phyloP scores from a whole-genome alignment of 2,329 filamentous ascomycete genomes.

The Neurospora sp. region DNA sequence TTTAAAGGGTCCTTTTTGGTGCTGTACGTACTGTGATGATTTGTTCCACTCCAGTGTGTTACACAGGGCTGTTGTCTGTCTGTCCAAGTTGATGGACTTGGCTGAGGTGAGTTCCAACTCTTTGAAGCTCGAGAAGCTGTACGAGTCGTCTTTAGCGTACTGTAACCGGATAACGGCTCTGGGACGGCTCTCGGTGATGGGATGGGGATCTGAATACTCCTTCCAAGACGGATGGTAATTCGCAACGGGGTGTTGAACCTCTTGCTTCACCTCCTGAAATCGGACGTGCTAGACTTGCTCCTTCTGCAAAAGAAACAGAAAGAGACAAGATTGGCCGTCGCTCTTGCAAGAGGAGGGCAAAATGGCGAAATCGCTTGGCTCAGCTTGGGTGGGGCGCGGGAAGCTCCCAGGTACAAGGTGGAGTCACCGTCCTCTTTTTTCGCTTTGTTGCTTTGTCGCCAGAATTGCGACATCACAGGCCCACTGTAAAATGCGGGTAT shows the following conservation, averaged over 20 bases:
- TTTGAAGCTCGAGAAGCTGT: neutral
- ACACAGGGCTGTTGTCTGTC: neutral
- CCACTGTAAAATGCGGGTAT: constrained; percentile 12
- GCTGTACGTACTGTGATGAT: neutral
- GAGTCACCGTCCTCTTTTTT: neutral
- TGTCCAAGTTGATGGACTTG: neutral
- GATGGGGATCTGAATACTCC: neutral
- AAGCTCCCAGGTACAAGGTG: neutral
- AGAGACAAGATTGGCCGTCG: constrained; percentile 6
- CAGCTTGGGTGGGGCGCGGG: neutral
- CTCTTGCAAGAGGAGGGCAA: constrained; percentile 15
- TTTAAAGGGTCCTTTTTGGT: neutral
- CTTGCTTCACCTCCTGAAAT: neutral
- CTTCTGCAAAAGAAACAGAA: neutral
- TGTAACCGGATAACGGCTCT: neutral
- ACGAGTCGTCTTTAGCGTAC: neutral
- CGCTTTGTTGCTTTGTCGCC: constrained; percentile 17
- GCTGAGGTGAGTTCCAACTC: neutral
- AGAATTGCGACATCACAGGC: constrained; percentile 21
- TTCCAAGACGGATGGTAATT: neutral
- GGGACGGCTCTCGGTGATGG: neutral
- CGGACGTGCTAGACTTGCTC: neutral
- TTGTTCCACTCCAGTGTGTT: neutral
- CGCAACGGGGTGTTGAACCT: neutral
- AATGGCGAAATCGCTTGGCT: constrained; percentile 18